phyloP scores from a whole-genome alignment of 768 basidiomycete species.

The Steccherinum ochraceum region DNA sequence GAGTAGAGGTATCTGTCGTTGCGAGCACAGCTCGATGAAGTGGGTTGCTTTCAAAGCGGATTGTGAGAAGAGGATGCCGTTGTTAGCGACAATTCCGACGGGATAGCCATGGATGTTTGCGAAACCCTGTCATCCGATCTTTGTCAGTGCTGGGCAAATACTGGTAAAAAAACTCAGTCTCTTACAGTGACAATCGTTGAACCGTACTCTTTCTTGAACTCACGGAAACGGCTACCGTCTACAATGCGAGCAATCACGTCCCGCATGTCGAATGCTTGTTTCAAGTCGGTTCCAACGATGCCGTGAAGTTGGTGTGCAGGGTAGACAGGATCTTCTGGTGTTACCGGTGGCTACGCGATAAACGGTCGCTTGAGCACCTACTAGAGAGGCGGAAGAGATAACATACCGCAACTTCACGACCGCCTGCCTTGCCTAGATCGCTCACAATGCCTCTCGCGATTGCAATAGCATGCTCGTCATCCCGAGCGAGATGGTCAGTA shows the following conservation, averaged over 20 bases:
- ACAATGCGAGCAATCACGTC: constrained; percentile 90
- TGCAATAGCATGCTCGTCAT: constrained; percentile 80
- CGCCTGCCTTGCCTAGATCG: constrained; percentile 66
- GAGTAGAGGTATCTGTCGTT: constrained; percentile 80
- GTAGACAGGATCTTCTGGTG: constrained; percentile 71
- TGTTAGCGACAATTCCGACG: constrained; percentile 91
- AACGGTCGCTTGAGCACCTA: not conserved
- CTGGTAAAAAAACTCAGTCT: too few relatives aligned
- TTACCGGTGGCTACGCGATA: constrained; percentile 40
- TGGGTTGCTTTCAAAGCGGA: constrained; percentile 93
- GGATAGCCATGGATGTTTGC: constrained; percentile 84
- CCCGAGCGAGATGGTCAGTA: constrained; percentile 79
- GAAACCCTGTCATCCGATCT: constrained; percentile 75
- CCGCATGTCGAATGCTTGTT: constrained; percentile 88
- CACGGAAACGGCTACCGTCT: constrained; percentile 86
- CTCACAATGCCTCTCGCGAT: constrained; percentile 73
- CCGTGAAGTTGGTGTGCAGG: constrained; percentile 79
- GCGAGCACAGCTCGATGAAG: constrained; percentile 88
- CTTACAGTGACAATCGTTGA: constrained; percentile 81
- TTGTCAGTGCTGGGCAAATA: not conserved
- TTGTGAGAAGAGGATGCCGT: constrained; percentile 91
- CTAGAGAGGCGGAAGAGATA: not conserved
- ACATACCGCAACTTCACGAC: constrained; percentile 43
- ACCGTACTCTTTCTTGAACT: constrained; percentile 96
- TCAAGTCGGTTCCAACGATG: constrained; percentile 85